Evolutionary conservation across 176 grass and related monocot species (phyloP).

Genomic region (Oryza australiensis): DNA sequence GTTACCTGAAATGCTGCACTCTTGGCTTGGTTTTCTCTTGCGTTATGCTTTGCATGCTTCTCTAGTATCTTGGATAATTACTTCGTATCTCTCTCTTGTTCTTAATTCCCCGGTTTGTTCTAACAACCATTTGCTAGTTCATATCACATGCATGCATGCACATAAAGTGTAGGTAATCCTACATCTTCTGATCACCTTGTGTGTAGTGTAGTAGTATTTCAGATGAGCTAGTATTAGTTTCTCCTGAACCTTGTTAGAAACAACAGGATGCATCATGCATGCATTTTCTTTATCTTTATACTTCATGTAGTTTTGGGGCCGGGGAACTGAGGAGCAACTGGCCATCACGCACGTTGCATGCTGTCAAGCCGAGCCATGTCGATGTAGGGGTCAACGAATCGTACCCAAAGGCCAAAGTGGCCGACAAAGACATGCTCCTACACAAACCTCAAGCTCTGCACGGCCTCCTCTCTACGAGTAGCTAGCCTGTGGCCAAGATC

Average conservation of each 20-base stretch:
- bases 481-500: slow-evolving; percentile 26
- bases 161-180: background rate
- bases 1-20: slow-evolving; percentile 22
- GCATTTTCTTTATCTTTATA: background rate
- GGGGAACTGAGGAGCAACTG: background rate
- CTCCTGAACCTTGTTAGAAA: background rate
- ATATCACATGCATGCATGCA: slow-evolving; percentile 35
- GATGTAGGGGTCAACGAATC: slow-evolving; percentile 49
- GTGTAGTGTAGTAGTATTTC: background rate
- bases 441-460: slow-evolving; percentile 34
- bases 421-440: slow-evolving; percentile 77
- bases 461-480: slow-evolving; percentile 12
- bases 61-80: background rate
- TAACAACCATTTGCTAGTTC: background rate
- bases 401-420: slow-evolving; percentile 61
- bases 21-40: slow-evolving; percentile 28
- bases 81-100: background rate
- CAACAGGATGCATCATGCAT: slow-evolving; percentile 4
- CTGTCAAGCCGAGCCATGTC: slow-evolving; percentile 39
- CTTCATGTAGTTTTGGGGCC: slow-evolving; percentile 31
- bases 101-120: background rate
- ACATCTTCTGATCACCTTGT: background rate
- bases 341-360: slow-evolving; percentile 41
- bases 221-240: background rate
- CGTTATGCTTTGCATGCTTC: slow-evolving; percentile 14